These are phyloP conservation scores for Agroathelia rolfsii DNA, from an alignment of 1,284 basidiomycete genomes.

Conservation along the genomic window DNA sequence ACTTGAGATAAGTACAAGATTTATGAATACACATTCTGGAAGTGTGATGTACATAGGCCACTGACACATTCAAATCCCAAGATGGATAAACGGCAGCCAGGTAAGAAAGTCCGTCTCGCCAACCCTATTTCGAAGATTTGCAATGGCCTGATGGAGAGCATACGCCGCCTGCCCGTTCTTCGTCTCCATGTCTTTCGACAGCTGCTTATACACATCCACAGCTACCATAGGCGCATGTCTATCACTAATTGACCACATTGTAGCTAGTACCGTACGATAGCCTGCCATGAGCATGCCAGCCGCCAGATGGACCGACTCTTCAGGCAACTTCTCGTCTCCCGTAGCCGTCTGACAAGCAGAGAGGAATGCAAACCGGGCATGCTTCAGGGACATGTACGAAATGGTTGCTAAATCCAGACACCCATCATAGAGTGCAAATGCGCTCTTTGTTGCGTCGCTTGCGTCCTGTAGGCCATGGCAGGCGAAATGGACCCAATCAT, in stretches of 20 bases:
- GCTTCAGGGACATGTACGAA: neutral
- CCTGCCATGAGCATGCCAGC: no score
- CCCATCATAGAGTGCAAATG: constrained; percentile 1
- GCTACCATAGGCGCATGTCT: neutral
- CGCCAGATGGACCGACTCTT: no score
- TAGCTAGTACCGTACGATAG: constrained; percentile 1
- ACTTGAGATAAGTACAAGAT: no score
- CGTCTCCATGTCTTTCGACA: no score
- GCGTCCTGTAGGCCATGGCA: constrained; percentile 1
- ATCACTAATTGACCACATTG: constrained; percentile 1
- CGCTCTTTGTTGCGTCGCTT: neutral
- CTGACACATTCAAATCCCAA: no score
- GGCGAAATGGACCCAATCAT: neutral
- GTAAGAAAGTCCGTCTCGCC: no score
- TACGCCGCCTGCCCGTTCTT: no score
- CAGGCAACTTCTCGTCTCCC: neutral
- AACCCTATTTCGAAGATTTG: no score
- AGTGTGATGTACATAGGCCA: no score
- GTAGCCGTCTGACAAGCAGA: constrained; percentile 1
- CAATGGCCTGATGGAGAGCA: no score
- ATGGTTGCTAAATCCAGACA: neutral
- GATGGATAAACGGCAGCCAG: no score
- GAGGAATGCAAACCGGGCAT: neutral
- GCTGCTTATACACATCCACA: neutral
- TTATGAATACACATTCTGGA: no score